phyloP scores from a whole-genome alignment of 306 rosid species.

The Malus fusca region DNA sequence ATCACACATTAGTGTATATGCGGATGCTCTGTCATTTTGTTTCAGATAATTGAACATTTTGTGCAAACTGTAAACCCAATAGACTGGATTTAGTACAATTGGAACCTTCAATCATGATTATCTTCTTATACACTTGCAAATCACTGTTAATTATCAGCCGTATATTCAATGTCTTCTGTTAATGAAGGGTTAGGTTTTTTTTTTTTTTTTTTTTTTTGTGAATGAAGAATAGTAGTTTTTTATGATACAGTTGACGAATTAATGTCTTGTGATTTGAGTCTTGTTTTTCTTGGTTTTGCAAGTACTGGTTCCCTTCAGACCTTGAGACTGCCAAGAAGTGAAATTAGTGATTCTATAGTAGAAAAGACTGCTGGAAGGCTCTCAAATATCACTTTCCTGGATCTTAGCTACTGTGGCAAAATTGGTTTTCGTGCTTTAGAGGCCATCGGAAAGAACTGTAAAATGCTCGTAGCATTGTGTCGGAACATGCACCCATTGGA shows the following conservation, averaged over 20 bases:
- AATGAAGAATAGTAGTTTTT: background rate
- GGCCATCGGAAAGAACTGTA: slow-evolving; percentile 85
- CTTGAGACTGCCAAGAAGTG: slow-evolving; percentile 65
- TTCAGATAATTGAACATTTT: background rate
- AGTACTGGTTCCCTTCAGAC: slow-evolving; percentile 85
- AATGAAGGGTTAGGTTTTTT: background rate
- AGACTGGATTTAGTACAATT: background rate
- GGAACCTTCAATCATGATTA: background rate
- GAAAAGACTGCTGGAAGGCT: slow-evolving; percentile 67
- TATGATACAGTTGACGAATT: background rate
- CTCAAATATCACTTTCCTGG: slow-evolving; percentile 71
- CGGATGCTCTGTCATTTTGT: background rate
- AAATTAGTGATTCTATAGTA: slow-evolving; percentile 49
- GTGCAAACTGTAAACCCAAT: background rate
- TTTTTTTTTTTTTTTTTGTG: too few relatives aligned
- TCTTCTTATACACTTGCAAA: background rate
- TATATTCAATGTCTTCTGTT: background rate
- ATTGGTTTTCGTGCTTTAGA: slow-evolving; percentile 56
- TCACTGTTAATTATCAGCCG: background rate
- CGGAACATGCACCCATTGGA: slow-evolving; percentile 91
- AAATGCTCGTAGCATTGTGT: slow-evolving; percentile 56
- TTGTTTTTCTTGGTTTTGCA: slow-evolving; percentile 39
- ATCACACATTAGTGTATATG: background rate
- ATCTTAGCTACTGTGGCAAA: slow-evolving; percentile 86
- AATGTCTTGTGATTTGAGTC: background rate